Evolutionary conservation across 257 asterid species (phyloP), one percentile per base, ranked within the genome.

Genomic region (Ehretia macrophylla): DNA sequence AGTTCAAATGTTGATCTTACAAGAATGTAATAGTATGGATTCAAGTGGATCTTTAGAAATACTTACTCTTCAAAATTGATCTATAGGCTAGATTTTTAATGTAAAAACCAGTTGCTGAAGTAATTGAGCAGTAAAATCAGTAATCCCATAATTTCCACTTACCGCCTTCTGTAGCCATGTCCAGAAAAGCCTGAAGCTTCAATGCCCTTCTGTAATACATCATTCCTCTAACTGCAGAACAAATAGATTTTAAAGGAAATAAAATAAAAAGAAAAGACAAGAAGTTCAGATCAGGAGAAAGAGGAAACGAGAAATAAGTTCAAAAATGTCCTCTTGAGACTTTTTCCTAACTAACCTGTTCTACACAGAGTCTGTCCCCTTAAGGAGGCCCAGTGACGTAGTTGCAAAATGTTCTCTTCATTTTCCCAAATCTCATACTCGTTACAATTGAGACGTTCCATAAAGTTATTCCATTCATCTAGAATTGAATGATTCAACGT

Each of bases 321-420:
- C 16, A 23, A 64, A 37, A 32, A 55, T 32, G 48, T 32, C 11
- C 32, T 61, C 51, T 48, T 12, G 9, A 38, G 39, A 38, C 51
- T 11, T 27, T n/a, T 19, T 52, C 32, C 35, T 27, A 8, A 64
- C n/a, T 61, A 62, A 85, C 99, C 93, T 72, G 99, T 93, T 86
- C 99, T 78, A 81, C 86, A 63, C 44, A 93, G 96, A 57, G 99
- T 93, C 71, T 93, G 99, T 69, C 99, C 99, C 76, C 99, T 86
- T 82, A 93, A 81, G 64, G 99, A 93, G 38, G 96, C 99, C 99
- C 99, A 93, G 64, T 93, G 97, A 68, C 99, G 97, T 59, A 93
- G 79, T 67, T 86, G 99, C 70, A 93, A 77, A 60, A 81, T 81
- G 74, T 76, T 86, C 67, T 93, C 99, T 70, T 93, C 99, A 65